Percentiles rank a stretch among this genome's conserved stretches.
Conservation (phyloP, 2,329 filamentous ascomycete genomes). For the Cercospora sp. region DNA sequence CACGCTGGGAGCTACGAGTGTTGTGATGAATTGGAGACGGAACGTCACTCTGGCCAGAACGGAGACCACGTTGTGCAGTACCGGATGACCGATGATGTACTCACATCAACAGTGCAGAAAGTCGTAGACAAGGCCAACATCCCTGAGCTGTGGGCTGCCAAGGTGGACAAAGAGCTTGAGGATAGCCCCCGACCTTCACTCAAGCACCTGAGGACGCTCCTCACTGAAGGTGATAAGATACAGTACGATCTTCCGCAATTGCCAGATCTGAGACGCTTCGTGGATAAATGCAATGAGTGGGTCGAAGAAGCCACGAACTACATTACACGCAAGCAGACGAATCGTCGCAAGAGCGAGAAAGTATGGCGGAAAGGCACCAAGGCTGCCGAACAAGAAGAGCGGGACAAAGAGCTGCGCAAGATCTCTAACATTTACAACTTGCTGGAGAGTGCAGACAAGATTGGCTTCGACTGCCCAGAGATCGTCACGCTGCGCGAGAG, state of each 20-base stretch:
- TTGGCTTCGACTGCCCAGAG: conserved; percentile 92
- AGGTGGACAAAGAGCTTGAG: conserved; percentile 79
- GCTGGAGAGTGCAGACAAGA: conserved; percentile 76
- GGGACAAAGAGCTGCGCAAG: conserved; percentile 79
- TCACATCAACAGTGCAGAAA: conserved; percentile 68
- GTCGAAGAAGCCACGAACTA: conserved; percentile 96
- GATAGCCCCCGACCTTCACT: conserved; percentile 82
- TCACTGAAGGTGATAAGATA: conserved; percentile 94
- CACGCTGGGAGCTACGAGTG: conserved; percentile 81
- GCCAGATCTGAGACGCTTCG: conserved; percentile 79
- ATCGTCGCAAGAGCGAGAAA: conserved; percentile 91
- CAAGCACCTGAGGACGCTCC: conserved; percentile 77
- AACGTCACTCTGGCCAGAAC: conserved; percentile 60
- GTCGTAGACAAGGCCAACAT: conserved; percentile 82
- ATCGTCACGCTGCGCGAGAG: conserved; percentile 83
- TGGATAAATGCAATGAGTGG: conserved; percentile 96
- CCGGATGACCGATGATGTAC: conserved; percentile 70
- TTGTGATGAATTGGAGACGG: conserved; percentile 66
- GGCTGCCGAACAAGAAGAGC: conserved; percentile 75
- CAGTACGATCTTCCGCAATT: conserved; percentile 84
- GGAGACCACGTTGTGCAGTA: conserved; percentile 72
- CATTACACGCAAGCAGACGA: conserved; percentile 95
- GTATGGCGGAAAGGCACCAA: conserved; percentile 75
- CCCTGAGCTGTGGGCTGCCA: conserved; percentile 87
- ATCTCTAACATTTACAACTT: conserved; percentile 85